phyloP scores from a whole-genome alignment of 768 basidiomycete genomes.

The Tephrocybe sp. region DNA sequence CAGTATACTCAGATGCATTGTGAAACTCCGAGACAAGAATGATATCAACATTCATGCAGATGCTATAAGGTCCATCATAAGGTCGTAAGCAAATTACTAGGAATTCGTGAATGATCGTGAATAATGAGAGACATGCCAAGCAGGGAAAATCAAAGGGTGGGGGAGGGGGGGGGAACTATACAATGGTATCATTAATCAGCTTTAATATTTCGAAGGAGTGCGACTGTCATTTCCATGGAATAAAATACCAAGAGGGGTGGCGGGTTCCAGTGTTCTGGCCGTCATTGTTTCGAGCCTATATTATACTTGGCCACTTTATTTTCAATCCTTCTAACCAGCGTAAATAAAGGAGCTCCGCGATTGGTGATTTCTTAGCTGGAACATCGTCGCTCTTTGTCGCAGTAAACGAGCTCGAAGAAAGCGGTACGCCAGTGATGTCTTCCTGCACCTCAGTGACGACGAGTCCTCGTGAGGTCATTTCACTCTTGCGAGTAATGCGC shows the following conservation, averaged over 20 bases:
- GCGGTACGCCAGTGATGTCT: conserved; percentile 53
- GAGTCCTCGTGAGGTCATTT: conserved; percentile 82
- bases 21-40: too few relatives aligned
- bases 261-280: too few relatives aligned
- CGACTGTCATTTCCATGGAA: too few relatives aligned
- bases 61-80: too few relatives aligned
- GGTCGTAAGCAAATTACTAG: too few relatives aligned
- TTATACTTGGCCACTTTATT: conserved; percentile 84
- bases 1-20: too few relatives aligned
- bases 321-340: conserved; percentile 93
- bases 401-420: conserved; percentile 31
- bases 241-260: too few relatives aligned
- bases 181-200: too few relatives aligned
- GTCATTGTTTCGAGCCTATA: conserved; percentile 22
- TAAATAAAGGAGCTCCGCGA: conserved; percentile 95
- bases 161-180: neutral
- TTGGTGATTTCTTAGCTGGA: conserved; percentile 73
- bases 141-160: too few relatives aligned
- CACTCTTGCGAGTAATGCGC: conserved; percentile 73
- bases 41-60: too few relatives aligned
- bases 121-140: neutral
- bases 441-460: conserved; percentile 82
- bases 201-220: too few relatives aligned
- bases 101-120: neutral
- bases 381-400: conserved; percentile 33